Percentiles rank a stretch among this genome's conserved stretches.
phyloP scores from a whole-genome alignment of 1,284 basidiomycete species.

The Exobasidium rhododendri region DNA sequence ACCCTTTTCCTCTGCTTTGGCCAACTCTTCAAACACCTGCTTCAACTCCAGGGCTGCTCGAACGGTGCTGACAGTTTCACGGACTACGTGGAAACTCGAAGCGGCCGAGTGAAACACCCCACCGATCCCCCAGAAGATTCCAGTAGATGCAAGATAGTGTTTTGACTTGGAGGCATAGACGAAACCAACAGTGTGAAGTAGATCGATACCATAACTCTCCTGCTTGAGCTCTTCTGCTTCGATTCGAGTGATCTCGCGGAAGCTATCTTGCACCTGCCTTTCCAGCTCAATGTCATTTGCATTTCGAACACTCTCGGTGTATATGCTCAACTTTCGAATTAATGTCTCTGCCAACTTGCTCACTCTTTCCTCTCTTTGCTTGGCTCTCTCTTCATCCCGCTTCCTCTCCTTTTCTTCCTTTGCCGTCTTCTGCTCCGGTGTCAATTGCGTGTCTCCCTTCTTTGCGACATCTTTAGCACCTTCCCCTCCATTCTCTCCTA shows the following conservation, averaged over 20 bases:
- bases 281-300: slow-evolving; percentile 68
- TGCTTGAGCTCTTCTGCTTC: slow-evolving; percentile 59
- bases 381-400: slow-evolving; percentile 74
- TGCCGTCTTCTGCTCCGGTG: slow-evolving; percentile 76
- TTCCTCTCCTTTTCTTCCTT: slow-evolving; percentile 67
- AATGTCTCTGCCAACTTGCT: slow-evolving; percentile 78
- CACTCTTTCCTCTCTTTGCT: slow-evolving; percentile 73
- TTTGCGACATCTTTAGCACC: slow-evolving; percentile 12
- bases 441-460: slow-evolving; percentile 56
- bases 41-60: slow-evolving; percentile 64
- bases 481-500: slow-evolving; percentile 8
- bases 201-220: slow-evolving; percentile 84
- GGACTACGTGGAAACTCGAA: slow-evolving; percentile 42
- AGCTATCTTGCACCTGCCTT: slow-evolving; percentile 40
- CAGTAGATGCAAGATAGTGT: slow-evolving; percentile 47
- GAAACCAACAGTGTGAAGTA: slow-evolving; percentile 85
- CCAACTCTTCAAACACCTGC: slow-evolving; percentile 86
- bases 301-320: slow-evolving; percentile 80
- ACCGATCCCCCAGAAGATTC: slow-evolving; percentile 26
- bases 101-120: slow-evolving; percentile 30
- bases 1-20: slow-evolving; percentile 71
- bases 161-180: slow-evolving; percentile 65
- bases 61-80: slow-evolving; percentile 50
- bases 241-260: slow-evolving; percentile 47
- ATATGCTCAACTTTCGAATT: slow-evolving; percentile 82